Evolutionary conservation across 2,329 filamentous ascomycete genomes (phyloP).

Genomic region (Chrysoporthe deuterocubensis): DNA sequence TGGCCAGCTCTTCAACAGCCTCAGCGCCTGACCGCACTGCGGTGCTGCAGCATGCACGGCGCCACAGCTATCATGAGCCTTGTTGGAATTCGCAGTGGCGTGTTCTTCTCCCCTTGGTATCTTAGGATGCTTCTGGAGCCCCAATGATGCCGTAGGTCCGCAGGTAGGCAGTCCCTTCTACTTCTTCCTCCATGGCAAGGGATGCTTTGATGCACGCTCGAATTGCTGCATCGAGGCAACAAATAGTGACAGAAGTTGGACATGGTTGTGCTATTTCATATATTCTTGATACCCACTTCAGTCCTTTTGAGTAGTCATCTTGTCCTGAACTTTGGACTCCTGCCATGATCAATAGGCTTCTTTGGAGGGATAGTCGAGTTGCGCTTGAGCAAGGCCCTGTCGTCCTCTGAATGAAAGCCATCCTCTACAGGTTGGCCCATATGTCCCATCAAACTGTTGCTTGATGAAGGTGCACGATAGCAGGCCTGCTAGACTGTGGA

Average conservation of each 20-base stretch:
- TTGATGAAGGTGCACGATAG: background rate
- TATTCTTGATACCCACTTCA: background rate
- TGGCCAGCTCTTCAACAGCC: slow-evolving; percentile 16
- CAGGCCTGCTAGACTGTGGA: background rate
- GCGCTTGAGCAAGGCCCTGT: background rate
- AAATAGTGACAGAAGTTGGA: background rate
- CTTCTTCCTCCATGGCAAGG: background rate
- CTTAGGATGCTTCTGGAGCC: too few species aligned
- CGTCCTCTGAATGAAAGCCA: background rate
- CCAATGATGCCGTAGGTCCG: background rate
- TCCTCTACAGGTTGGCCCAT: background rate
- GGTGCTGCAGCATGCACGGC: background rate
- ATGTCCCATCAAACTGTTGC: background rate
- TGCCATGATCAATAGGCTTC: background rate
- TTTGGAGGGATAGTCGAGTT: background rate
- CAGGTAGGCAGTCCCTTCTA: background rate
- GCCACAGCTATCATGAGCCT: background rate
- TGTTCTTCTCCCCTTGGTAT: background rate
- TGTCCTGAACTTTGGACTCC: background rate
- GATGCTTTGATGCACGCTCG: background rate
- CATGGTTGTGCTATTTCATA: background rate
- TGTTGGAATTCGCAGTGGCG: background rate
- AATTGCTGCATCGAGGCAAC: background rate
- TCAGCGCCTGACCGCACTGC: slow-evolving; percentile 12
- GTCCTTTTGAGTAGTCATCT: background rate